Evolutionary conservation across 257 asterid species (phyloP).

Genomic region (Przewalskia tangutica): DNA sequence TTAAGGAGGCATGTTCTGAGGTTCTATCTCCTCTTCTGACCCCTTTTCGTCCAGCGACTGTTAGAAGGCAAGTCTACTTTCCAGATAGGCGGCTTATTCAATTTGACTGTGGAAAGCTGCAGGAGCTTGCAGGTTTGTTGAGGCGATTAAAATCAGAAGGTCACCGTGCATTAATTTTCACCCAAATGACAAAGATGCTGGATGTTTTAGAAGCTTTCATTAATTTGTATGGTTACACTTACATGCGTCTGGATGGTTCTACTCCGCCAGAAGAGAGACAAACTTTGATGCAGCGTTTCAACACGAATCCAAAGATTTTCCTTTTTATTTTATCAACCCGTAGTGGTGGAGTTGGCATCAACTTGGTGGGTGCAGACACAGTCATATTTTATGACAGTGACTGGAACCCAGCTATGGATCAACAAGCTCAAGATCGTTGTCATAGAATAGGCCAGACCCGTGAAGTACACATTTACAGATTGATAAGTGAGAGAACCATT

Average conservation of each 20-base stretch:
- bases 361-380: slow-evolving; percentile 97
- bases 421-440: slow-evolving; percentile 99
- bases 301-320: slow-evolving; percentile 82
- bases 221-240: slow-evolving; percentile 89
- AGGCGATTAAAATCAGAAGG: slow-evolving; percentile 88
- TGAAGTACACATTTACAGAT: slow-evolving; percentile 88
- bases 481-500: slow-evolving; percentile 96
- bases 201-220: slow-evolving; percentile 96
- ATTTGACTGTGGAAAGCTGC: slow-evolving; percentile 97
- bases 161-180: slow-evolving; percentile 91
- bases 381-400: slow-evolving; percentile 97
- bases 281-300: slow-evolving; percentile 94
- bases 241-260: slow-evolving; percentile 98
- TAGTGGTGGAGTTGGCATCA: slow-evolving; percentile 99
- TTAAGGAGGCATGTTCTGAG: slow-evolving; percentile 48
- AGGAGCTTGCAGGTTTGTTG: slow-evolving; percentile 84
- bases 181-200: slow-evolving; percentile 99
- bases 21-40: slow-evolving; percentile 60
- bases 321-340: slow-evolving; percentile 95
- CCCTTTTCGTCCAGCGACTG: slow-evolving; percentile 94
- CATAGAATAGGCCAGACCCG: slow-evolving; percentile 99
- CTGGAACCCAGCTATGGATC: slow-evolving; percentile 99
- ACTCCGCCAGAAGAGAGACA: slow-evolving; percentile 98
- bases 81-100: slow-evolving; percentile 98
- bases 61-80: slow-evolving; percentile 92